A percentile compares a stretch with the other conserved stretches of the same genome.
Evolutionary conservation across 176 grass and related monocot genomes (phyloP).

Genomic region (Aegilops bicornis): DNA sequence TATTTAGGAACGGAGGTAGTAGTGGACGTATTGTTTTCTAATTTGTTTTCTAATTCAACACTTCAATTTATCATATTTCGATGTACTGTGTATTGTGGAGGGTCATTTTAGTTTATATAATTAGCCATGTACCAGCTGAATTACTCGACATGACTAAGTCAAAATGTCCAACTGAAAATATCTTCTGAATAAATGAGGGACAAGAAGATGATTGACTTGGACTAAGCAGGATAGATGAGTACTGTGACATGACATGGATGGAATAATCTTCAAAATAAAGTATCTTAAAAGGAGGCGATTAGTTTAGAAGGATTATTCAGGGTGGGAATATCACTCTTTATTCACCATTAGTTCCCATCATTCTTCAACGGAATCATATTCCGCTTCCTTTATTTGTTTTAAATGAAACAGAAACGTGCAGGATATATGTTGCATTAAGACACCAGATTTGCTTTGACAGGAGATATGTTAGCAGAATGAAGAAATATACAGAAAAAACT

Average conservation of each 20-base stretch:
- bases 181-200: neutral
- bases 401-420: neutral
- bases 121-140: neutral
- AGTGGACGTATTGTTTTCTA: neutral
- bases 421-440: neutral
- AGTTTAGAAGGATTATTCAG: neutral
- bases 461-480: conserved; percentile 1
- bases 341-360: neutral
- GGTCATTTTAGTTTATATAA: neutral
- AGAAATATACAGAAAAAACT: conserved; percentile 22
- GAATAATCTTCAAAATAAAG: neutral
- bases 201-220: neutral
- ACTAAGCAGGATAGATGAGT: neutral
- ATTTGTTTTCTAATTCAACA: neutral
- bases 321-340: conserved; percentile 6
- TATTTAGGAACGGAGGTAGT: too few relatives aligned
- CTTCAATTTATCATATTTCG: neutral
- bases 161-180: neutral
- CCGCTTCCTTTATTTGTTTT: neutral
- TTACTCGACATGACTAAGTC: neutral
- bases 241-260: neutral
- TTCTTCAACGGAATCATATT: conserved; percentile 20
- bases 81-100: neutral
- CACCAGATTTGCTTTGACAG: neutral
- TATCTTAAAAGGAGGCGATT: neutral